Percentiles rank a stretch among this genome's conserved stretches.
Evolutionary conservation across 2,329 filamentous ascomycete genomes (phyloP).

Genomic region (Nectriaceae sp.): DNA sequence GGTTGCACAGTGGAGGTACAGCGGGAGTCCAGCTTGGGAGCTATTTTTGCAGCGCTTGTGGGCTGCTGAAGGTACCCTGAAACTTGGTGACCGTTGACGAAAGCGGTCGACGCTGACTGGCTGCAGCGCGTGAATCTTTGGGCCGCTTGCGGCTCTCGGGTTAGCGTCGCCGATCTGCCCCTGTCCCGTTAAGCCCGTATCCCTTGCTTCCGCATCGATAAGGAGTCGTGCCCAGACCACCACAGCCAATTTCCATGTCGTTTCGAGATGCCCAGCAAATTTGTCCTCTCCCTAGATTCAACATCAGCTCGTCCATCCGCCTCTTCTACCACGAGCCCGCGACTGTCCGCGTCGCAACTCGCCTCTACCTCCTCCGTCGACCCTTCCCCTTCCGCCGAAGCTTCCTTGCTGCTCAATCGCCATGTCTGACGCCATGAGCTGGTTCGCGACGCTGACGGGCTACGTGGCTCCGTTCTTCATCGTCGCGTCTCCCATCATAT

Average conservation of each 20-base stretch:
- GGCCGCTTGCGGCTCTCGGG: no score
- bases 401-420: background rate
- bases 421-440: slow-evolving; percentile 14
- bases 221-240: no score
- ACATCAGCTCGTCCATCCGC: background rate
- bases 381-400: background rate
- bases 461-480: slow-evolving; percentile 64
- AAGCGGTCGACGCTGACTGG: no score
- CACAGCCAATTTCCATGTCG: no score
- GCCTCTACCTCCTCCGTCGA: background rate
- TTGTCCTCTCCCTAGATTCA: background rate
- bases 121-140: no score
- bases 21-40: no score
- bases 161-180: background rate
- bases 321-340: background rate
- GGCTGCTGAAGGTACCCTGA: no score
- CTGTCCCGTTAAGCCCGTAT: background rate
- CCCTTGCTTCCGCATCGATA: no score
- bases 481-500: slow-evolving; percentile 63
- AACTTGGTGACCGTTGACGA: no score
- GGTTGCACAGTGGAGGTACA: no score
- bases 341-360: background rate
- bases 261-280: no score
- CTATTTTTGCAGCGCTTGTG: no score
- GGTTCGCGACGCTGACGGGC: slow-evolving; percentile 42